phyloP scores from a whole-genome alignment of 129 eudicot genomes.

The Pulicaria dysenterica region DNA sequence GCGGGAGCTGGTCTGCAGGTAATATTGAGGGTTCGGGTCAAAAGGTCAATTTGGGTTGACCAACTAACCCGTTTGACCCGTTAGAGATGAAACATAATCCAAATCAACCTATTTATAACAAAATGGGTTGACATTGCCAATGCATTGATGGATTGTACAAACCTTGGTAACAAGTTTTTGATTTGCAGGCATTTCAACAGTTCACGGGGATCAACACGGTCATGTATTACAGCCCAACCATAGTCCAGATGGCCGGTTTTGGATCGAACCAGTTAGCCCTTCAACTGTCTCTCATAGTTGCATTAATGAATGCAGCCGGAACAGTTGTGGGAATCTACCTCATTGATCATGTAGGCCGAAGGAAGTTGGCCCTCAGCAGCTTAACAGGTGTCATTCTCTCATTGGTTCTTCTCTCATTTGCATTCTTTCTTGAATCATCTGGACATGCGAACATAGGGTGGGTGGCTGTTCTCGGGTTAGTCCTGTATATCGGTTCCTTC shows the following conservation, averaged over 20 bases:
- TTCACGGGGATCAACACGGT: slow-evolving; percentile 78
- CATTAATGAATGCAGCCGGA: slow-evolving; percentile 66
- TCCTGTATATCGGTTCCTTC: slow-evolving; percentile 56
- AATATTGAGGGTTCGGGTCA: neutral
- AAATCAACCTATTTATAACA: neutral
- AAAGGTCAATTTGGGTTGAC: neutral
- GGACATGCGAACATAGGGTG: slow-evolving; percentile 60
- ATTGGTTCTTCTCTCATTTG: slow-evolving; percentile 49
- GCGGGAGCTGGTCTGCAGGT: slow-evolving; percentile 96
- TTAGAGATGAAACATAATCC: neutral
- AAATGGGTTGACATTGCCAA: neutral
- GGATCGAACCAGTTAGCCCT: slow-evolving; percentile 70
- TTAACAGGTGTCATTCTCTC: slow-evolving; percentile 61
- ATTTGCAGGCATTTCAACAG: slow-evolving; percentile 67
- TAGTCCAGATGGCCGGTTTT: slow-evolving; percentile 71
- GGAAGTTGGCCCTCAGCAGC: slow-evolving; percentile 56
- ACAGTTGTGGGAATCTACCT: slow-evolving; percentile 67
- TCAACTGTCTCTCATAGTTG: slow-evolving; percentile 63
- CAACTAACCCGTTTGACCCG: neutral
- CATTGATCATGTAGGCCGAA: slow-evolving; percentile 69
- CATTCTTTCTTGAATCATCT: slow-evolving; percentile 51
- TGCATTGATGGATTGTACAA: neutral
- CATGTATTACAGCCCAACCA: slow-evolving; percentile 84
- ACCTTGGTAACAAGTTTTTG: neutral
- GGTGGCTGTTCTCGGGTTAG: slow-evolving; percentile 61